A percentile compares a stretch with the other conserved stretches of the same genome.
phyloP scores from a whole-genome alignment of 169 alveolate species.

The Plasmodium coatneyi region DNA sequence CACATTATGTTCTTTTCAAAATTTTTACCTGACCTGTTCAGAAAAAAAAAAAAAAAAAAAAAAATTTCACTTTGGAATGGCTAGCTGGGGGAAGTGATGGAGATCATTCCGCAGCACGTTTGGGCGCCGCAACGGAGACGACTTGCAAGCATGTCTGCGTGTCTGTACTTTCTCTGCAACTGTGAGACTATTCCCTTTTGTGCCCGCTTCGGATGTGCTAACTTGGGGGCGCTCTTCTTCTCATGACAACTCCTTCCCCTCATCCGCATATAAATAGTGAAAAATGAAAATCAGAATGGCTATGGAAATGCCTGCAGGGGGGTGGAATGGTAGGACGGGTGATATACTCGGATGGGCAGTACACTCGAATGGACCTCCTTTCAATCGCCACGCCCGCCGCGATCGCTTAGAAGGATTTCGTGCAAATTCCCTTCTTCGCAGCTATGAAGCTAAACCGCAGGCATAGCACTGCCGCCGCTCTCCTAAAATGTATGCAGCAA shows the following conservation, averaged over 20 bases:
- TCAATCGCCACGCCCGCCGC: not conserved
- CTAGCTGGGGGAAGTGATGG: not conserved
- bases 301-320: conserved; percentile 40
- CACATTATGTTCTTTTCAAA: not conserved
- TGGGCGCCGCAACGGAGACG: not conserved
- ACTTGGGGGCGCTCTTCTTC: not conserved
- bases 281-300: conserved; percentile 46
- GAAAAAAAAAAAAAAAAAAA: not conserved
- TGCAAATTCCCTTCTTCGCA: not conserved
- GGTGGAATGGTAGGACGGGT: not conserved
- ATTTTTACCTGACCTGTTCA: not conserved
- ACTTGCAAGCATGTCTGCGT: not conserved
- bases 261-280: conserved; percentile 51
- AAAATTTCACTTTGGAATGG: not conserved
- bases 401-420: not conserved
- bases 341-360: not conserved
- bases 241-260: not conserved
- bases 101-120: not conserved
- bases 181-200: not conserved
- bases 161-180: not conserved
- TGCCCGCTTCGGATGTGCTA: not conserved
- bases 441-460: not conserved
- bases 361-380: not conserved
- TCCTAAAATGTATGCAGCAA: not conserved
- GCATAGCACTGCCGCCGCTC: not conserved